Conservation (phyloP, 495 filamentous ascomycete genomes). For the Entonaema liquescens region DNA sequence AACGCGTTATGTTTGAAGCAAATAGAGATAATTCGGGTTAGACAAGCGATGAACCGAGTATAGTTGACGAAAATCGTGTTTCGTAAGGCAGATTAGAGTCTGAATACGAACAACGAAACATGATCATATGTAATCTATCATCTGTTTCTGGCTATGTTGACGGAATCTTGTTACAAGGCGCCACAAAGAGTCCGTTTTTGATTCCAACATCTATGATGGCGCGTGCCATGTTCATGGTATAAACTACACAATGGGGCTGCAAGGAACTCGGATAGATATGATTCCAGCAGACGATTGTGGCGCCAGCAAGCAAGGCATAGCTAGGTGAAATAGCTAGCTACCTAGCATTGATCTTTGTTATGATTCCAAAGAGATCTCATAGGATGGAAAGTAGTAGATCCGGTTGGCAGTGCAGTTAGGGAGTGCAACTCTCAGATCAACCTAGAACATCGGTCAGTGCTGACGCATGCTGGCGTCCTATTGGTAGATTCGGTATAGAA, state of each 20-base stretch:
- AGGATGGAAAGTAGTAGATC: slow-evolving; percentile 33
- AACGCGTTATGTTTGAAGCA: slow-evolving; percentile 33
- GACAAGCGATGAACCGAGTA: slow-evolving; percentile 10
- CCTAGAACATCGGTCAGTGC: slow-evolving; percentile 26
- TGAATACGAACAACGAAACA: not conserved
- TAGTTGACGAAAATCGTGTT: slow-evolving; percentile 4
- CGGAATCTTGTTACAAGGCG: slow-evolving; percentile 2
- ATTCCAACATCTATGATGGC: slow-evolving; percentile 3
- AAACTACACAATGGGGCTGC: not conserved
- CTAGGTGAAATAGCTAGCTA: slow-evolving; percentile 1
- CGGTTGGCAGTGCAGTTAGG: slow-evolving; percentile 24
- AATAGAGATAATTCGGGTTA: slow-evolving; percentile 12
- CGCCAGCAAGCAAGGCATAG: slow-evolving; percentile 21
- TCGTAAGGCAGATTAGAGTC: not conserved
- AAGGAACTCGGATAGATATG: not conserved
- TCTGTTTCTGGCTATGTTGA: not conserved
- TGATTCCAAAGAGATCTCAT: slow-evolving; percentile 1
- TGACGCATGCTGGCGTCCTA: not conserved
- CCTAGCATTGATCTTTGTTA: not conserved
- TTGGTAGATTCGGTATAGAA: slow-evolving; percentile 24
- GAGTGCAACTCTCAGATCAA: slow-evolving; percentile 26
- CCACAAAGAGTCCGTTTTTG: slow-evolving; percentile 6
- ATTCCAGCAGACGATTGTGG: slow-evolving; percentile 3
- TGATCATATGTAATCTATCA: not conserved
- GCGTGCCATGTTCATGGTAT: not conserved